Conservation (phyloP, 225 moss, liverwort and hornwort genomes). For the Physcomitrium patens region DNA sequence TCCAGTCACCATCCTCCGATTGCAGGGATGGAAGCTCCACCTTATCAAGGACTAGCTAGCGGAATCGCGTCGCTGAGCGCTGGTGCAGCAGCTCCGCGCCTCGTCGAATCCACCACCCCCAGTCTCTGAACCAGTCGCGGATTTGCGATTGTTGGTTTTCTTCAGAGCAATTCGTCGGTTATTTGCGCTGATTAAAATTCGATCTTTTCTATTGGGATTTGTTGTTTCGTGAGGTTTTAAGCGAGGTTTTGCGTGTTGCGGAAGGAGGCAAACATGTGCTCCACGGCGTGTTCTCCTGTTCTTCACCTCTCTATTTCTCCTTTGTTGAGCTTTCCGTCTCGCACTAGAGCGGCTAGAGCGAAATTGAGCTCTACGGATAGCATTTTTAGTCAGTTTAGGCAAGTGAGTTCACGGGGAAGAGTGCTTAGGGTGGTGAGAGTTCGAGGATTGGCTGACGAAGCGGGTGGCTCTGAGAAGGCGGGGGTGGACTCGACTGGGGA, state of each 20-base stretch:
- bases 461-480: conserved; percentile 28
- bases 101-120: neutral
- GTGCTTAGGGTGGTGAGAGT: conserved; percentile 23
- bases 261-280: conserved; percentile 26
- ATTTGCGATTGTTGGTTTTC: neutral
- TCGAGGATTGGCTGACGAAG: conserved; percentile 40
- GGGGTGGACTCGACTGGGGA: conserved; percentile 33
- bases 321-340: conserved; percentile 3
- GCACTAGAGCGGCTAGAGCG: neutral
- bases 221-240: neutral
- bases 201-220: no score
- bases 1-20: neutral
- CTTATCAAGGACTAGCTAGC: neutral
- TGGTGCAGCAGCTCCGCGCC: neutral
- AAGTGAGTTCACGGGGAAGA: neutral
- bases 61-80: neutral
- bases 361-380: neutral
- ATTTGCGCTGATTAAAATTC: neutral
- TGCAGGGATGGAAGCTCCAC: neutral
- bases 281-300: conserved; percentile 23
- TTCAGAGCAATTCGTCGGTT: neutral
- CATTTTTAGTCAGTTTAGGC: conserved; percentile 1
- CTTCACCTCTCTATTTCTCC: conserved; percentile 26
- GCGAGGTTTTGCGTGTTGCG: no score
- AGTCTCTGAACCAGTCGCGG: neutral